Evolutionary conservation across 140 eudicot genomes (phyloP).

Genomic region (Oenanthe javanica): DNA sequence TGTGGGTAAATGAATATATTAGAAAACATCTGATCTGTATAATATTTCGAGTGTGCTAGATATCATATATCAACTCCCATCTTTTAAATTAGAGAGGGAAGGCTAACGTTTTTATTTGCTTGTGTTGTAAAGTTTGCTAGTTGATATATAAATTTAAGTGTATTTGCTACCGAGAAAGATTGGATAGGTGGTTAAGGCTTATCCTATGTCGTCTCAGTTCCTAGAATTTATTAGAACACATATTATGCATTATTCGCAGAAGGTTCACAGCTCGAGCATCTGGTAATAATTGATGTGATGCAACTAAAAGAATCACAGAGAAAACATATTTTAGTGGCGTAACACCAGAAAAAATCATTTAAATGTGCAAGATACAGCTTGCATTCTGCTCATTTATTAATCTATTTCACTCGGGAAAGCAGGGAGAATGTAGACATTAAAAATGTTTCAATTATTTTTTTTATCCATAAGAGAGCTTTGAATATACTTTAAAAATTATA

Average conservation of each 20-base stretch:
- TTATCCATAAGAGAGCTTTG: neutral
- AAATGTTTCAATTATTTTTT: neutral
- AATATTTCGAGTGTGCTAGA: neutral
- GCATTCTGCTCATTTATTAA: neutral
- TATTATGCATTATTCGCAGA: neutral
- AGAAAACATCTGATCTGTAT: slow-evolving; percentile 5
- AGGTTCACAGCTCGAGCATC: neutral
- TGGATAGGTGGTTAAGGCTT: no score
- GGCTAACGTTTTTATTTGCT: no score
- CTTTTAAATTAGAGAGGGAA: neutral
- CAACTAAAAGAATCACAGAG: neutral
- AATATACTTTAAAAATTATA: neutral
- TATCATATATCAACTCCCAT: neutral
- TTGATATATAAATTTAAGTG: neutral
- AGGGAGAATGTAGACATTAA: neutral
- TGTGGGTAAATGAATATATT: neutral
- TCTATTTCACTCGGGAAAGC: neutral
- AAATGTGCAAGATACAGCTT: slow-evolving; percentile 4
- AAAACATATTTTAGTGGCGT: neutral
- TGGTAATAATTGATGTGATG: slow-evolving; percentile 1
- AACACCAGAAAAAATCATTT: neutral
- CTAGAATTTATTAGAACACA: no score
- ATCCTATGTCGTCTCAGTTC: no score
- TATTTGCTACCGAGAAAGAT: neutral
- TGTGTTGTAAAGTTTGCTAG: neutral